These are phyloP conservation scores for Corylus americana DNA, from an alignment of 306 rosid species.

Conservation along the genomic window DNA sequence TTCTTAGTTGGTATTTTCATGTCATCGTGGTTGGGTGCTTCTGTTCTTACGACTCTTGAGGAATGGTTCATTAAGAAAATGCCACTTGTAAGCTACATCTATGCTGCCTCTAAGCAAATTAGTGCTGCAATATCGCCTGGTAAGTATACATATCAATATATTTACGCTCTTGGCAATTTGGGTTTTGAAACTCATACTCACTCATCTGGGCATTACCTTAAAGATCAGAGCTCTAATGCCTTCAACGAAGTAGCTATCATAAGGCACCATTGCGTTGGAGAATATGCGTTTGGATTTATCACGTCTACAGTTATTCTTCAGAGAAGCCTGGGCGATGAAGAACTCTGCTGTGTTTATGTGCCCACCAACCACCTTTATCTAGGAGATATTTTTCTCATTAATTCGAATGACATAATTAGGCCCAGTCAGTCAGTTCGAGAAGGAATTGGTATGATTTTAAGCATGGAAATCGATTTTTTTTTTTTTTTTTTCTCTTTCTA, in stretches of 20 bases:
- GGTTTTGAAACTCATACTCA: not conserved
- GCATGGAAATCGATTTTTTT: not conserved
- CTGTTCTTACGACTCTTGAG: constrained; percentile 67
- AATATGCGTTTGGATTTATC: constrained; percentile 78
- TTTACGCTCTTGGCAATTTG: not conserved
- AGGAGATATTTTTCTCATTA: constrained; percentile 72
- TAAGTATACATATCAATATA: constrained; percentile 2
- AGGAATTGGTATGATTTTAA: constrained; percentile 63
- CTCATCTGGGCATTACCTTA: not conserved
- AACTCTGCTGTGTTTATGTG: constrained; percentile 71
- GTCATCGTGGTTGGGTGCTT: constrained; percentile 90
- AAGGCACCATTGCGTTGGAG: constrained; percentile 82
- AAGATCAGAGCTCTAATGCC: constrained; percentile 77
- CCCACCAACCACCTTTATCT: constrained; percentile 88
- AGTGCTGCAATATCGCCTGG: constrained; percentile 80
- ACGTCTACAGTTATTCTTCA: constrained; percentile 63
- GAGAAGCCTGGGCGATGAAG: constrained; percentile 57
- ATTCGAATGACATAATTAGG: constrained; percentile 55
- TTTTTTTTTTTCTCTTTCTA: not conserved
- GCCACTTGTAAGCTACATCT: constrained; percentile 87
- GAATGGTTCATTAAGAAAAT: constrained; percentile 92
- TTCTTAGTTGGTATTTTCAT: constrained; percentile 80
- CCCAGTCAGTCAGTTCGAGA: constrained; percentile 79
- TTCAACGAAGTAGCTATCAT: constrained; percentile 92
- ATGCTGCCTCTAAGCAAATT: constrained; percentile 85